phyloP scores from a whole-genome alignment of 192 early-diverging fungal species.

The Coemansia reversa region DNA sequence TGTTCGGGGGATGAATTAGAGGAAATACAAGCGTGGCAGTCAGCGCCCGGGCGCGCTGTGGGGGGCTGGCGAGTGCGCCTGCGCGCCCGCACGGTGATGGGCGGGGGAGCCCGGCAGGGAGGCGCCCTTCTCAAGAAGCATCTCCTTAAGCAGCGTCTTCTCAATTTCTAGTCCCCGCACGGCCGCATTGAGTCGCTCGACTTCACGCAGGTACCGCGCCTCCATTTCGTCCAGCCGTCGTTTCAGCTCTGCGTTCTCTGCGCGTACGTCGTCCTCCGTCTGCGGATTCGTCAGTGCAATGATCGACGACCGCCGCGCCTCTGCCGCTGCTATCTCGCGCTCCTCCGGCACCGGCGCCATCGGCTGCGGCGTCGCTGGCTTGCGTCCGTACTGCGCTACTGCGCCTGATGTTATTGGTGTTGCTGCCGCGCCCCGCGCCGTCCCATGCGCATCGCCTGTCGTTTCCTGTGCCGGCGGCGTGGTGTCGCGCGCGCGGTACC shows the following conservation, averaged over 20 bases:
- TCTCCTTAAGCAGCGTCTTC: constrained; percentile 49
- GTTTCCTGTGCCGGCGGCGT: constrained; percentile 23
- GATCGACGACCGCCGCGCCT: constrained; percentile 46
- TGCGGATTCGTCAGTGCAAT: constrained; percentile 54
- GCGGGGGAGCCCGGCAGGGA: constrained; percentile 15
- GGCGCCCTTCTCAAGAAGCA: constrained; percentile 31
- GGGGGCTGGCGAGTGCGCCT: not conserved
- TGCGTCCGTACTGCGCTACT: not conserved
- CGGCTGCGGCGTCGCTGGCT: constrained; percentile 9
- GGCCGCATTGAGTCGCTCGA: constrained; percentile 26
- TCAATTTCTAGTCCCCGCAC: constrained; percentile 49
- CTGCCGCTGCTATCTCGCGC: constrained; percentile 14
- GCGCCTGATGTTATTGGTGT: not conserved
- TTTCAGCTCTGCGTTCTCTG: constrained; percentile 42
- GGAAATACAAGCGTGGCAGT: constrained; percentile 3
- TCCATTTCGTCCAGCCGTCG: constrained; percentile 51
- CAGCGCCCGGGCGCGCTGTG: not conserved
- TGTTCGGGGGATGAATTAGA: not conserved
- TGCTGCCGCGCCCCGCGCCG: constrained; percentile 3
- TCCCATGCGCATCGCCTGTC: not conserved
- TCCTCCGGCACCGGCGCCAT: constrained; percentile 37
- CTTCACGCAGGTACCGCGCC: constrained; percentile 27
- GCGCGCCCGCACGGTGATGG: not conserved
- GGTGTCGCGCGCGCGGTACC: constrained; percentile 41
- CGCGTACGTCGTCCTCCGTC: constrained; percentile 33